A percentile compares a stretch with the other conserved stretches of the same genome.
Evolutionary conservation across 2,329 filamentous ascomycete species (phyloP).

Genomic region (Aureobasidium leucospermi): DNA sequence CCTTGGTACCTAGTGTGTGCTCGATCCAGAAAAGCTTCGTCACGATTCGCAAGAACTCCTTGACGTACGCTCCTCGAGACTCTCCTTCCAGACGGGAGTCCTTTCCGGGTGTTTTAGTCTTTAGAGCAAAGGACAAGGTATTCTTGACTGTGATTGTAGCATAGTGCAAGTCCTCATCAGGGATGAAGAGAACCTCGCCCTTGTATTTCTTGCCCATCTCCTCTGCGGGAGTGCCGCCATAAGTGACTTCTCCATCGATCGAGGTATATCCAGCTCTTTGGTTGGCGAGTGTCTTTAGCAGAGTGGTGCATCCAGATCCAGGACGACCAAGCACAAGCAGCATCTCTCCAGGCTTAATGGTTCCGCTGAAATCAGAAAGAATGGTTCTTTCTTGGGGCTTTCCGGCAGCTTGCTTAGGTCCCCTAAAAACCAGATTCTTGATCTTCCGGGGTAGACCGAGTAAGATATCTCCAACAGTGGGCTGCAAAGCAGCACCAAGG

Average conservation of each 20-base stretch:
- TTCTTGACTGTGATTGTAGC: constrained; percentile 81
- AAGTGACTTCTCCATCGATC: constrained; percentile 63
- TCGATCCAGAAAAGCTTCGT: constrained; percentile 78
- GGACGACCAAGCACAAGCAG: constrained; percentile 73
- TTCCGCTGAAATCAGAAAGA: constrained; percentile 41
- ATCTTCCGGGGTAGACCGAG: constrained; percentile 49
- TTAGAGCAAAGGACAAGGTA: constrained; percentile 76
- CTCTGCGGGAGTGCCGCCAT: constrained; percentile 64
- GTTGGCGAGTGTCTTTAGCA: constrained; percentile 48
- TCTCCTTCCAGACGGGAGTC: constrained; percentile 57
- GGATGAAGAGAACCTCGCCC: constrained; percentile 78
- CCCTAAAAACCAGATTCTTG: constrained; percentile 44
- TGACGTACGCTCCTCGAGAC: constrained; percentile 70
- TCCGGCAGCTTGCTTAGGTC: constrained; percentile 30
- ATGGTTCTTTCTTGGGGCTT: constrained; percentile 57
- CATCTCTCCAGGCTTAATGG: constrained; percentile 77
- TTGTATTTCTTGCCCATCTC: constrained; percentile 66
- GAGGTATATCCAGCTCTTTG: constrained; percentile 49
- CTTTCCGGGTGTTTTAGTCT: constrained; percentile 78
- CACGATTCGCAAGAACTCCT: constrained; percentile 58
- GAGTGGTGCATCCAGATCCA: constrained; percentile 52
- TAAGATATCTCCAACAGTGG: constrained; percentile 55
- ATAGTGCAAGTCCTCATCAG: constrained; percentile 80
- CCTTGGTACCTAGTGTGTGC: constrained; percentile 76
- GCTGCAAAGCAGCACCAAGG: constrained; percentile 55